Evolutionary conservation across 345 rosid species (phyloP), one percentile per base, ranked within the genome.

Genomic region (Citrus hindsii): DNA sequence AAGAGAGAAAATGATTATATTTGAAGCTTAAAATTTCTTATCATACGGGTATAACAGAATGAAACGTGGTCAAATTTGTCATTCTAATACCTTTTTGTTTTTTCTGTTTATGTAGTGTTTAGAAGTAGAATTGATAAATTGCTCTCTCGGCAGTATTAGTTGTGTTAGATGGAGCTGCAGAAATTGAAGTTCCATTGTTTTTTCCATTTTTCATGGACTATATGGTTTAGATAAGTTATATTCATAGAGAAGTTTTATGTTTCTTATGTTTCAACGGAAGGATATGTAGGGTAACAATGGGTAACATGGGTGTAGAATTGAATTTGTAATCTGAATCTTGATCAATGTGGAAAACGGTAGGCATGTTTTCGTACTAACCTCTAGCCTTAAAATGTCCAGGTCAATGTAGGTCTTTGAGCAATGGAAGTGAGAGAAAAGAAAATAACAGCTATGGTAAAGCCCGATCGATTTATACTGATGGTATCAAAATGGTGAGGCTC

Each of bases 401-500:
- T 24, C 55, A 12, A 42, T 3, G 73, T 18, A 71, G 92, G 82
- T 83, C 79, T 82, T 83, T 35, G 33, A 83, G 88, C 14, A 42
- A 74, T 53, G 91, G 76, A 69, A 76, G 67, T 71, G 32, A 40
- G 46, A 81, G 69, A 77, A 77, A 92, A 89, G 84, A 89, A 82
- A 76, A 93, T 93, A 22, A 30, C 90, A 67, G 97, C 86, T 59
- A 89, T 94, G 78, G 82, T 93, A 80, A 93, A 95, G 84, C 95
- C 95, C 12, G 95, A 92, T 78, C 95, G 95, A 63, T 67, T 92
- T 86, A 86, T 78, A 85, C 90, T 66, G 92, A 87, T 7, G 75
- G 69, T 27, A 88, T 95, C 71, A 90, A 86, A 79, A 74, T 65
- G 76, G 70, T 86, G 9, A 77, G 91, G 77, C 25, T 82, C 67